A percentile compares a stretch with the other conserved stretches of the same genome.
These are phyloP conservation scores for Stagonosporopsis rhizophila DNA, from an alignment of 2,329 filamentous ascomycete genomes.

Conservation along the genomic window DNA sequence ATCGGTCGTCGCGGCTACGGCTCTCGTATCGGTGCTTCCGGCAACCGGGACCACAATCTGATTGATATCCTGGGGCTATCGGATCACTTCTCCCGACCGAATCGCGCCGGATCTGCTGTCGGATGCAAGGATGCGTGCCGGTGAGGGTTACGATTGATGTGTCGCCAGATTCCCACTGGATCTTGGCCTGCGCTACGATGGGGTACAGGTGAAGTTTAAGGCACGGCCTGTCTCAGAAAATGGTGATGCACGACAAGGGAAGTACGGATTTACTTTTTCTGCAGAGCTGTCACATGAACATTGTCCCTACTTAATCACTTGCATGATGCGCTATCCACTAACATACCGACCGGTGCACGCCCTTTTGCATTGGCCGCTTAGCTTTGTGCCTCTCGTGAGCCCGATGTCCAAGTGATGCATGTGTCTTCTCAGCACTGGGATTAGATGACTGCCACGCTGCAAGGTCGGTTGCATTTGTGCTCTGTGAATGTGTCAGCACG, in stretches of 20 bases:
- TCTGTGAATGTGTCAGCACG: constrained; percentile 23
- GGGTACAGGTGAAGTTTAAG: neutral
- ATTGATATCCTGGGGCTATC: constrained; percentile 3
- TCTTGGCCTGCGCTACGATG: neutral
- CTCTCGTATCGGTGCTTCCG: constrained; percentile 7
- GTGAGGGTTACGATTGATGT: constrained; percentile 1
- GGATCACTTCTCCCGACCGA: neutral
- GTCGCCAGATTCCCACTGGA: neutral
- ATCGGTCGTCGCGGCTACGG: constrained; percentile 3
- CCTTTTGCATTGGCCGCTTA: constrained; percentile 54
- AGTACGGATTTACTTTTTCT: neutral
- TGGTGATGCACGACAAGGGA: neutral
- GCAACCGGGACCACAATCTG: neutral
- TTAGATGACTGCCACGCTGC: constrained; percentile 54
- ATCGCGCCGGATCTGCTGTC: neutral
- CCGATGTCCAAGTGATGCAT: constrained; percentile 37
- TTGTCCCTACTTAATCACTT: constrained; percentile 5
- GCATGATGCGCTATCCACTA: constrained; percentile 27
- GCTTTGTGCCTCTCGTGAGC: constrained; percentile 55
- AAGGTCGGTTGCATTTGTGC: constrained; percentile 60
- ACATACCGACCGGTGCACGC: constrained; percentile 59
- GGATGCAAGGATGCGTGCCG: neutral
- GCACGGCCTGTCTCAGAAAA: neutral
- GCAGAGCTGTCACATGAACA: neutral
- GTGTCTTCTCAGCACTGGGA: constrained; percentile 53